These are phyloP conservation scores for Pythium dissimile DNA, from an alignment of 352 stramenopile species.

Conservation along the genomic window DNA sequence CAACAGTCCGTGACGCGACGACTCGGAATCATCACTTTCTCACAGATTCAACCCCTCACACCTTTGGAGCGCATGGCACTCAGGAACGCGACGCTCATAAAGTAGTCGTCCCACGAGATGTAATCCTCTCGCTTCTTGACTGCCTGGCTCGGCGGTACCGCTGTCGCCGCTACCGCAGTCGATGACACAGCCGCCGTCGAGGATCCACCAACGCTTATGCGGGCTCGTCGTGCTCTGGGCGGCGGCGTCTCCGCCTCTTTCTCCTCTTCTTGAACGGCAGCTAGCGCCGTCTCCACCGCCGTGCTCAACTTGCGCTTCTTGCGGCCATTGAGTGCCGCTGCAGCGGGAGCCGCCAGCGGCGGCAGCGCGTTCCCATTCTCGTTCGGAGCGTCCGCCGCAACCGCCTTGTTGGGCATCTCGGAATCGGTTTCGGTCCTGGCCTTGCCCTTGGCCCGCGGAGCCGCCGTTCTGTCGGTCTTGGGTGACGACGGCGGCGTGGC, in stretches of 20 bases:
- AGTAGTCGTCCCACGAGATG: constrained; percentile 98
- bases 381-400: neutral
- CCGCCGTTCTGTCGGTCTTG: neutral
- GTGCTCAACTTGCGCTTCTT: constrained; percentile 19
- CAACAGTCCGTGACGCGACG: constrained; percentile 1
- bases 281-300: neutral
- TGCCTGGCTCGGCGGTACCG: neutral
- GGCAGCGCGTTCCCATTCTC: neutral
- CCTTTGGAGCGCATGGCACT: constrained; percentile 98
- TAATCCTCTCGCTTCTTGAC: constrained; percentile 86
- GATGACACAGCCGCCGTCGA: neutral
- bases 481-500: constrained; percentile 11
- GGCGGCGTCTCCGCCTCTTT: neutral
- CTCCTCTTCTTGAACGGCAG: neutral
- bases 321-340: neutral
- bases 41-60: constrained; percentile 16
- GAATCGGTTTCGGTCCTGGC: neutral
- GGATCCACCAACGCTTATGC: neutral
- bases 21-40: neutral
- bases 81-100: constrained; percentile 99
- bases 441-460: neutral
- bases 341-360: neutral
- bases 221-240: neutral
- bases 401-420: neutral
- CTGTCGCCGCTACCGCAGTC: neutral